Base-by-base conservation (phyloP, 305 asterid species). In the Solanum hybrid region DNA sequence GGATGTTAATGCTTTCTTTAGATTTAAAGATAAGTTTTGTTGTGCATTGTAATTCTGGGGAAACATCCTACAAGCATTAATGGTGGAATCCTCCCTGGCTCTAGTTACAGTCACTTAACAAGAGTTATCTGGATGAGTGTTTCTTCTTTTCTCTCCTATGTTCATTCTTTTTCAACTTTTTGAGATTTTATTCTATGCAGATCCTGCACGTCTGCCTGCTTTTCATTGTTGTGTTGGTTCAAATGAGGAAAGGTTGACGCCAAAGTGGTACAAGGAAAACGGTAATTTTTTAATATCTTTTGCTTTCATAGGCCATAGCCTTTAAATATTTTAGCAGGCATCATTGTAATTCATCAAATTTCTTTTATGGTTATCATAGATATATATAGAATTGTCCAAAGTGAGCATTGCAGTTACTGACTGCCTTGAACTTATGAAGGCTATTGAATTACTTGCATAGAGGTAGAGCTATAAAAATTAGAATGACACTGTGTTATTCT, bases 211-310 rank as follows among this genome's bases (percentile, higher is more conserved):
- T 12, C 95, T 96, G 76, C 98, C 98, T 75, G 92, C 95, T 64
- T 95, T 95, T 92, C 97, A 96, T 91, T 95, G 97, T 86, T 95
- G 98, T 89, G 98, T 95, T 22, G 99, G 99, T 85, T 60, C 95
- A 76, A 93, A 94, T 84, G 98, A 95, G 90, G 98, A 95, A 90
- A 96, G 95, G 89, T 89, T 95, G 93, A 82, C 94, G 31, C 94
- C 95, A 17, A 93, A 94, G 82, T 95, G 99, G 98, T 96, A 96
- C 88, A 93, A 92, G 88, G 98, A 96, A 87, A 92, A 95, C 73
- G 97, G 98, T 96, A 94, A 91, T 85, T 56, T 82, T 78, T 34
- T 34, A 77, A 81, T 15, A 78, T 86, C 84, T 79, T 56, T 13
- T 84, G 82, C 91, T n/a, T 36, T 84, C 87, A 60, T 75, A 38